Conservation (phyloP, 2,329 filamentous ascomycete species). For the Botrytis tulipae region DNA sequence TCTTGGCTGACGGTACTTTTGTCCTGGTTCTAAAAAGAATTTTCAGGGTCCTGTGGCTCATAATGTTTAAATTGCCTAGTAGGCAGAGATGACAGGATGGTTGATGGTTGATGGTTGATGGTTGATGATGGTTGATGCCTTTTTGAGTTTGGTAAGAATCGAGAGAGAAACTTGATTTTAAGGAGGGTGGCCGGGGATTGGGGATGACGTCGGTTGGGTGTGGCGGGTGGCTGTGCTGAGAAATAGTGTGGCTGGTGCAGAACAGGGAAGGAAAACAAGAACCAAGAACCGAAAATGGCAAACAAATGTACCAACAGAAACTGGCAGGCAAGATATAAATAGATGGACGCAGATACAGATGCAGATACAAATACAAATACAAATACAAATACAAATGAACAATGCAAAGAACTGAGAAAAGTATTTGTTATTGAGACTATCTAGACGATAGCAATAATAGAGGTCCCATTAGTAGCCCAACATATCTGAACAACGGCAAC, state of each 20-base stretch:
- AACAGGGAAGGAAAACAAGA: too few species aligned
- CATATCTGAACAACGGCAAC: too few species aligned
- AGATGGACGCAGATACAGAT: too few species aligned
- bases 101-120: too few species aligned
- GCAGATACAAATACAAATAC: background rate
- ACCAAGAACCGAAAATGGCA: background rate
- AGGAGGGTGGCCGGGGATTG: background rate
- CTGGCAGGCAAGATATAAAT: background rate
- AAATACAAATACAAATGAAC: background rate
- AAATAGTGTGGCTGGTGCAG: background rate
- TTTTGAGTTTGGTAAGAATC: background rate
- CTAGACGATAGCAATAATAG: background rate
- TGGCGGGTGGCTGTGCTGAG: background rate
- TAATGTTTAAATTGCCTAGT: background rate
- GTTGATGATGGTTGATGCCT: background rate
- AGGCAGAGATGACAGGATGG: background rate
- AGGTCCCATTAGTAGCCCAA: background rate
- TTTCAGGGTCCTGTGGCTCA: constrained; percentile 16
- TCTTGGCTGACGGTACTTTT: constrained; percentile 16
- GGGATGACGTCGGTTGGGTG: background rate
- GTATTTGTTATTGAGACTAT: too few species aligned
- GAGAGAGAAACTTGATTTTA: constrained; percentile 10
- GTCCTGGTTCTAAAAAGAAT: background rate
- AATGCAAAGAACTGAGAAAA: background rate
- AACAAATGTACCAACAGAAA: background rate